Base-by-base conservation (phyloP, 1,139 yeast genomes). In the Taphrina populina region DNA sequence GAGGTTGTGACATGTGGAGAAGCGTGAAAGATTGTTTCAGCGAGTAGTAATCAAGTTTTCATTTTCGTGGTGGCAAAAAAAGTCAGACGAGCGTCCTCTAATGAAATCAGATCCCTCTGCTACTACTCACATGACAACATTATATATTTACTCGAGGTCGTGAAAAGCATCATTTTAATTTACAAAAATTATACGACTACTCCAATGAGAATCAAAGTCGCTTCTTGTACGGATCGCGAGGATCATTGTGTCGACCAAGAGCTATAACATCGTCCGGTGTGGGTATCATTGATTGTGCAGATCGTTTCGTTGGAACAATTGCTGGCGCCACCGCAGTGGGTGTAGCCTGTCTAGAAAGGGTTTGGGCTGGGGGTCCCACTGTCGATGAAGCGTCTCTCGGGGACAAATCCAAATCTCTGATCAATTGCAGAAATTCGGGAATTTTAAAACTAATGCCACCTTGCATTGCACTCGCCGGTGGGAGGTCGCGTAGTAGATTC, bases 381-480 rank as follows among this genome's bases (percentile, higher is more conserved):
- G 13, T 21, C 15, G 53, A 20, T 15, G 33, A 8, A 8, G 27
- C 1, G 19, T 40, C 23, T 24, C n/a, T 21, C 26, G 24, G 15
- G 40, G 40, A 32, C n/a, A 41, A 15, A 21, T 52, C 56, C 15
- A 41, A 17, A n/a, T 24, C 26, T 19, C 41, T 13, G 3, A 46
- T 47, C 30, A 40, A 34, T 7, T 62, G 61, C 32, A 60, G 35
- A 3, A 34, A 15, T 4, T 61, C 58, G 34, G 44, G 34, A 32
- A 49, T 44, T 21, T 59, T 32, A 29, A 61, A 45, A 20, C 26
- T 35, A 33, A 59, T 47, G n/a, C 56, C 27, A 2, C 41, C 51
- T 13, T 55, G 60, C 29, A 59, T 67, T 2, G 64, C 52, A 17
- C 61, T 58, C 10, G 69, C 66, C 2, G 69, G 67, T n/a, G 72